These are phyloP conservation scores for Zygosaccharomyces lentus DNA, from an alignment of 805 yeast genomes.

Conservation along the genomic window DNA sequence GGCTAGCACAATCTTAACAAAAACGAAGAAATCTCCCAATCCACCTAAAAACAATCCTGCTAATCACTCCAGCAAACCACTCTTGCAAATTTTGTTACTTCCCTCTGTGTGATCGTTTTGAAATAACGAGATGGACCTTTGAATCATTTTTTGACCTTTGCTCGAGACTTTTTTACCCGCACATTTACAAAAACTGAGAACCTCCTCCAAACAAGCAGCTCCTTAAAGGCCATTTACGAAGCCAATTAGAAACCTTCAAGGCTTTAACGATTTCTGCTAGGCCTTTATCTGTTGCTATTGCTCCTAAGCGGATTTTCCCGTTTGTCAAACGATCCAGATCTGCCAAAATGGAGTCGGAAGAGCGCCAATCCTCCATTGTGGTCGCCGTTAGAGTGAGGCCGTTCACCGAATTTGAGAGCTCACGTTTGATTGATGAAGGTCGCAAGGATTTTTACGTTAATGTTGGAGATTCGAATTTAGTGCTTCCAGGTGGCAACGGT, in stretches of 20 bases:
- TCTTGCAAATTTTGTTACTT: background rate
- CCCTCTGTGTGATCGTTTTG: background rate
- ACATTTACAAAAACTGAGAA: slow-evolving; percentile 5
- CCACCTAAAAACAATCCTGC: background rate
- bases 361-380: slow-evolving; percentile 54
- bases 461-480: slow-evolving; percentile 18
- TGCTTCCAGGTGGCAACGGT: slow-evolving; percentile 12
- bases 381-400: slow-evolving; percentile 85
- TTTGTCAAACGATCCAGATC: background rate
- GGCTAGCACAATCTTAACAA: background rate
- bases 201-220: background rate
- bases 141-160: background rate
- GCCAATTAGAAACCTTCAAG: background rate
- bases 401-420: slow-evolving; percentile 57
- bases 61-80: background rate
- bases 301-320: background rate
- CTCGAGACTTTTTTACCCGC: slow-evolving; percentile 1
- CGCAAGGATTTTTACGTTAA: slow-evolving; percentile 20
- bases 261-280: background rate
- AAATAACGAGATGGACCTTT: background rate
- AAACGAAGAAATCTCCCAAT: background rate
- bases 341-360: slow-evolving; percentile 3
- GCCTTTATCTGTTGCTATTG: background rate
- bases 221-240: background rate
- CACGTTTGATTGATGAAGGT: slow-evolving; percentile 42